Evolutionary conservation across 2,329 filamentous ascomycete species (phyloP).

Genomic region (Fusarium sp.): DNA sequence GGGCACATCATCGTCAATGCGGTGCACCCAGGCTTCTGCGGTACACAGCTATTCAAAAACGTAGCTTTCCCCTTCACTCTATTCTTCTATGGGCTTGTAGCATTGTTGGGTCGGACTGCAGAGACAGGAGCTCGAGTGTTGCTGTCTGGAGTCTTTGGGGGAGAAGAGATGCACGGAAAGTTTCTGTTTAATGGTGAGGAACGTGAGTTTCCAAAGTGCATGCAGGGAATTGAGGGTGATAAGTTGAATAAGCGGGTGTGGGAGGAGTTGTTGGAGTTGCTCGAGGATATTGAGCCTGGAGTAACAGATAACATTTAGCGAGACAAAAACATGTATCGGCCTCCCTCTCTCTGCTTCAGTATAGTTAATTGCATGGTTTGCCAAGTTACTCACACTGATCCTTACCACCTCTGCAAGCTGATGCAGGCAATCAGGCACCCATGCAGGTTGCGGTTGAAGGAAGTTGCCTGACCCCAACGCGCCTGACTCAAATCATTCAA

Average conservation of each 20-base stretch:
- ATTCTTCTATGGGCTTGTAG: constrained; percentile 24
- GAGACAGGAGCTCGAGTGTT: constrained; percentile 56
- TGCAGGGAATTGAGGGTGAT: constrained; percentile 52
- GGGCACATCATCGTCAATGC: constrained; percentile 53
- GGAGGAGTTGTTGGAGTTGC: constrained; percentile 55
- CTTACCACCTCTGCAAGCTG: too few species aligned
- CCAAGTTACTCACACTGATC: fast-evolving
- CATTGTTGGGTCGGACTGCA: constrained; percentile 50
- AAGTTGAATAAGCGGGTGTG: constrained; percentile 53
- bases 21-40: constrained; percentile 56
- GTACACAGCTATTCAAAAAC: constrained; percentile 53
- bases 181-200: constrained; percentile 53
- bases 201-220: constrained; percentile 35
- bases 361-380: fast-evolving
- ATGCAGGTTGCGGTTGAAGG: too few species aligned
- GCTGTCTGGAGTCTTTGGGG: constrained; percentile 52
- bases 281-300: constrained; percentile 57
- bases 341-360: too few species aligned
- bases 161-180: constrained; percentile 54
- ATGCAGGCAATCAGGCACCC: too few species aligned
- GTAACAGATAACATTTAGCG: constrained; percentile 50
- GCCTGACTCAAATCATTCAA: too few species aligned
- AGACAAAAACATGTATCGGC: too few species aligned
- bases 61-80: constrained; percentile 46
- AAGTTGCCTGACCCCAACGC: too few species aligned